A percentile compares a stretch with the other conserved stretches of the same genome.
These are phyloP conservation scores for Debaryomyces hansenii DNA, from an alignment of 805 yeast species.

Conservation along the genomic window DNA sequence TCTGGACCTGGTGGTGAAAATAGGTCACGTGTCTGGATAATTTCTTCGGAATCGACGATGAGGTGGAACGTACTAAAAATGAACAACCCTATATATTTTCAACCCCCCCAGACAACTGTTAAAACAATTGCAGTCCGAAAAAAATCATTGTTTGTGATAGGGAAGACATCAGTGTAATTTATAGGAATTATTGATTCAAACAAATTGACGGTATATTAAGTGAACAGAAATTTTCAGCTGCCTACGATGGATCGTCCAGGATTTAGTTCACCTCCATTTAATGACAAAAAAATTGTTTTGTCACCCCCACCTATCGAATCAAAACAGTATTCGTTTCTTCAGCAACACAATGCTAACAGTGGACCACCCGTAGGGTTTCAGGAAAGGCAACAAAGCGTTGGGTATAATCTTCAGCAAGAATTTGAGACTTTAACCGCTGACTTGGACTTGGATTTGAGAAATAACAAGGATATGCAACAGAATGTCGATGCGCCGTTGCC, in stretches of 20 bases:
- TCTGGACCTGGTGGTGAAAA: too few relatives aligned
- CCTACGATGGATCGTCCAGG: conserved; percentile 1
- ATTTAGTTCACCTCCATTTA: conserved; percentile 16
- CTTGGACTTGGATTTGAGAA: conserved; percentile 43
- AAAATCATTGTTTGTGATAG: background rate
- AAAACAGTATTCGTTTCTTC: conserved; percentile 6
- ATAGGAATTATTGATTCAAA: background rate
- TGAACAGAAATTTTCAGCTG: too few relatives aligned
- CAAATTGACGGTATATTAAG: too few relatives aligned
- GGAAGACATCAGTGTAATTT: background rate
- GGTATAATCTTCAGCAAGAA: conserved; percentile 47
- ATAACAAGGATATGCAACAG: conserved; percentile 9
- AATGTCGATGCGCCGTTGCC: conserved; percentile 1
- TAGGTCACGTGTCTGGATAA: background rate
- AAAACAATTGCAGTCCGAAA: background rate
- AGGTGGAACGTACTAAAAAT: background rate
- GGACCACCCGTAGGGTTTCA: background rate
- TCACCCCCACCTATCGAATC: conserved; percentile 43
- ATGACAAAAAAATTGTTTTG: conserved; percentile 38
- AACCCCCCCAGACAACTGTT: background rate
- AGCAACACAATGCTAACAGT: background rate
- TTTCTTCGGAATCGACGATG: background rate
- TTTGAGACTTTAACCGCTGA: conserved; percentile 47
- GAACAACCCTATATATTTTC: background rate
- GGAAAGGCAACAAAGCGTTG: conserved; percentile 43